These are phyloP conservation scores for Metschnikowia baotianmanensis DNA, from an alignment of 805 yeast genomes.

Conservation along the genomic window DNA sequence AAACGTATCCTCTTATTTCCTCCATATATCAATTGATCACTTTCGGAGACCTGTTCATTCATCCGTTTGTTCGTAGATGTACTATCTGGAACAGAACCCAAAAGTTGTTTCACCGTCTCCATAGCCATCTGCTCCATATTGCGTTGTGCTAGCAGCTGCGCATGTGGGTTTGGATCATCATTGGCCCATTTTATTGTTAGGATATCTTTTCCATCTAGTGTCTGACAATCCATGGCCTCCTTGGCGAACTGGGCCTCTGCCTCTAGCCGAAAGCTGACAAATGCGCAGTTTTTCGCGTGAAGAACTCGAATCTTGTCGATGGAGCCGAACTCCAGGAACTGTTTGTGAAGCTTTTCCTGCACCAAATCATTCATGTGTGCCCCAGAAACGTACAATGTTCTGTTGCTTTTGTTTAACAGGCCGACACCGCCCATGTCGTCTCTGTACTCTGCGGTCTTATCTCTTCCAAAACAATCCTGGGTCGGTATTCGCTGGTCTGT, in stretches of 20 bases:
- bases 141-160: constrained; percentile 49
- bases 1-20: too few species aligned
- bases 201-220: constrained; percentile 59
- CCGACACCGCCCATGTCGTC: constrained; percentile 98
- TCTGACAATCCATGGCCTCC: constrained; percentile 89
- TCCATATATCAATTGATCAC: too few species aligned
- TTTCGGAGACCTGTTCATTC: too few species aligned
- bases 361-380: constrained; percentile 37
- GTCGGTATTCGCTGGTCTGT: constrained; percentile 59
- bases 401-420: constrained; percentile 62
- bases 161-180: constrained; percentile 78
- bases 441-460: constrained; percentile 72
- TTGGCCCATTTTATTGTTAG: constrained; percentile 83
- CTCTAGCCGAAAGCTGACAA: constrained; percentile 68
- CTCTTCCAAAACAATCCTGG: constrained; percentile 90
- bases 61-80: too few species aligned
- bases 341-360: constrained; percentile 36
- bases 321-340: constrained; percentile 74
- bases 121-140: constrained; percentile 52
- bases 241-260: constrained; percentile 89
- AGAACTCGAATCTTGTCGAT: constrained; percentile 65
- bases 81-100: constrained; percentile 17
- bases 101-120: constrained; percentile 47
- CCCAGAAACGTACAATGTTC: constrained; percentile 76
- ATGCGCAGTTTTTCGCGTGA: constrained; percentile 66